A percentile compares a stretch with the other conserved stretches of the same genome.
Conservation (phyloP, 352 stramenopile genomes). For the Globisporangium cystogenes region DNA sequence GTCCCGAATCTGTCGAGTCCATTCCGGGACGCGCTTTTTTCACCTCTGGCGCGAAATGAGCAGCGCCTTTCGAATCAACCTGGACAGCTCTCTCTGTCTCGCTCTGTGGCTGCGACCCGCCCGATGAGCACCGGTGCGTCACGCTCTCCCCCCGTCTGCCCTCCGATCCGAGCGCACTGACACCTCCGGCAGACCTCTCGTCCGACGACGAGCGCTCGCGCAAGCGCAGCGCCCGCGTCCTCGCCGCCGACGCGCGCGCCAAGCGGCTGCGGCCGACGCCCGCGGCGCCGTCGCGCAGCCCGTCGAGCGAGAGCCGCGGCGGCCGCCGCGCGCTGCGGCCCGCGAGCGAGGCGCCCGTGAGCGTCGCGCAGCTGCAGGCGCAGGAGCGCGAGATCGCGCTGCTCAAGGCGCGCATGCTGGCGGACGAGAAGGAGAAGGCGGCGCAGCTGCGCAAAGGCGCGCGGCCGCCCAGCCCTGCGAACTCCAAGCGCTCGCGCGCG, state of each 20-base stretch:
- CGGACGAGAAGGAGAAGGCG: slow-evolving; percentile 10
- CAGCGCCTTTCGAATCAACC: too few relatives aligned
- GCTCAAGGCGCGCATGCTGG: slow-evolving; percentile 24
- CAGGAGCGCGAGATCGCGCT: slow-evolving; percentile 47
- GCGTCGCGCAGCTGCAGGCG: slow-evolving; percentile 48
- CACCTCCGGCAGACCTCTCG: neutral
- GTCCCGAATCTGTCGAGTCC: too few relatives aligned
- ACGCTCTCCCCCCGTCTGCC: too few relatives aligned
- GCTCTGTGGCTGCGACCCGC: too few relatives aligned
- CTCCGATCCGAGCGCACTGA: too few relatives aligned
- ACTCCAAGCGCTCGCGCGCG: slow-evolving; percentile 39
- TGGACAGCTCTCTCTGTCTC: too few relatives aligned
- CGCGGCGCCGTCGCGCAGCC: slow-evolving; percentile 5
- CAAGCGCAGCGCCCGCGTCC: neutral
- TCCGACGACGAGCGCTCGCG: slow-evolving; percentile 1
- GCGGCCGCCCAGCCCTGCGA: slow-evolving; percentile 17
- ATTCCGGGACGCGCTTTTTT: too few relatives aligned
- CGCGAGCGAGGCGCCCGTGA: slow-evolving; percentile 22
- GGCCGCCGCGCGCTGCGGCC: neutral
- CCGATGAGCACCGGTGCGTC: too few relatives aligned
- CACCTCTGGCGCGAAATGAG: too few relatives aligned
- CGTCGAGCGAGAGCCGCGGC: neutral
- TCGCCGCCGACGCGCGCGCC: neutral
- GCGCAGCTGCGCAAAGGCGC: slow-evolving; percentile 39
- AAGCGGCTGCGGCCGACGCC: neutral